These are phyloP conservation scores for Dryas octopetala DNA, from an alignment of 306 rosid genomes.

Conservation along the genomic window DNA sequence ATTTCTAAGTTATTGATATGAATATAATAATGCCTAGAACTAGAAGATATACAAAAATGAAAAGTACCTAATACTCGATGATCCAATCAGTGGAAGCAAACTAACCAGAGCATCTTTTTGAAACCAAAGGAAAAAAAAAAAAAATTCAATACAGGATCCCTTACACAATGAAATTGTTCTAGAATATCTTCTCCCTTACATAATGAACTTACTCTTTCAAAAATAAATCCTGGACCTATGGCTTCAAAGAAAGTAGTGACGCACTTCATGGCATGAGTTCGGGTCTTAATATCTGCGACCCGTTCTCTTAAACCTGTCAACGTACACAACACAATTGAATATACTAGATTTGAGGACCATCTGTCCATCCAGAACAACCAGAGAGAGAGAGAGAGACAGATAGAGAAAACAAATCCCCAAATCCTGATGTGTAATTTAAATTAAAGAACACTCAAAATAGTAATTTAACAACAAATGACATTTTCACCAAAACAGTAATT, in stretches of 20 bases:
- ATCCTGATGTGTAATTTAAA: conserved; percentile 4
- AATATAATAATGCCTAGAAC: neutral
- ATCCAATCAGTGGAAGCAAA: conserved; percentile 91
- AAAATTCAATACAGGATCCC: conserved; percentile 21
- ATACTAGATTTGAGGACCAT: conserved; percentile 5
- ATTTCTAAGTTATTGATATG: neutral
- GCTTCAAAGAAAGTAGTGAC: conserved; percentile 89
- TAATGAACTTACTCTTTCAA: conserved; percentile 77
- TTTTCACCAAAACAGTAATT: neutral
- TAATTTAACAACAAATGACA: too few species aligned
- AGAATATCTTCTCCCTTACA: neutral
- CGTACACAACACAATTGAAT: neutral
- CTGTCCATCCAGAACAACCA: conserved; percentile 13
- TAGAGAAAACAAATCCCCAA: neutral
- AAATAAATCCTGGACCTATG: conserved; percentile 92
- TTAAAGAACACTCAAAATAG: conserved; percentile 27
- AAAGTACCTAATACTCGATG: conserved; percentile 76
- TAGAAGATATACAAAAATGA: neutral
- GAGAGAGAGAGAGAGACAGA: neutral
- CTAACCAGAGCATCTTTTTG: conserved; percentile 93
- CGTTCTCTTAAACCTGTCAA: conserved; percentile 86
- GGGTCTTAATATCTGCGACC: conserved; percentile 98
- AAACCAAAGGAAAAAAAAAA: conserved; percentile 35
- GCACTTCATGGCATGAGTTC: conserved; percentile 89
- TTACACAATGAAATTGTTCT: neutral